phyloP scores from a whole-genome alignment of 164 flowering plant genomes.

The Vitis riparia region DNA sequence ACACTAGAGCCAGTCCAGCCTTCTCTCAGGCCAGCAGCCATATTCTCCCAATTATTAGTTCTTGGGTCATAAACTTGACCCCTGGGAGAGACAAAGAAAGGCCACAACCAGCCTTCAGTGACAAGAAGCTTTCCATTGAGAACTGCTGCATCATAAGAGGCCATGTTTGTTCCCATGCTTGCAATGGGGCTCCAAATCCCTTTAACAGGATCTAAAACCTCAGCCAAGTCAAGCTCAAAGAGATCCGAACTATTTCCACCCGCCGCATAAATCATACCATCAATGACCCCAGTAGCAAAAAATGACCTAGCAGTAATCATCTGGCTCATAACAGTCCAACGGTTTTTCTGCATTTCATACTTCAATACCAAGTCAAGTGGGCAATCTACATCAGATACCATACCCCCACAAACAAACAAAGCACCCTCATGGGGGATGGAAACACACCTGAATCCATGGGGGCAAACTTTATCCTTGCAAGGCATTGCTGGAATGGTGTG shows the following conservation, averaged over 20 bases:
- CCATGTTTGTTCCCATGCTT: constrained; percentile 53
- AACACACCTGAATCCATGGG: constrained; percentile 51
- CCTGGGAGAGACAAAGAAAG: constrained; percentile 58
- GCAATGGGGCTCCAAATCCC: constrained; percentile 54
- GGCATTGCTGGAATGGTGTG: constrained; percentile 72
- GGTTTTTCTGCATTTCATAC: constrained; percentile 53
- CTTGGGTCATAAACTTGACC: constrained; percentile 66
- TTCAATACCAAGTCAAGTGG: constrained; percentile 58
- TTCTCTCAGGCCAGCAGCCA: constrained; percentile 60
- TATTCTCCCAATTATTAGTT: constrained; percentile 53
- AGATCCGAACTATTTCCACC: constrained; percentile 61
- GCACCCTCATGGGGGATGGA: constrained; percentile 44
- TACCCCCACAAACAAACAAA: constrained; percentile 60
- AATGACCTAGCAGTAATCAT: constrained; percentile 63
- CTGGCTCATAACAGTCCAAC: constrained; percentile 64
- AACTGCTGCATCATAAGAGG: constrained; percentile 63
- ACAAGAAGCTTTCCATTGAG: constrained; percentile 59
- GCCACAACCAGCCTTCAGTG: constrained; percentile 82
- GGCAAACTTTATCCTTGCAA: constrained; percentile 53
- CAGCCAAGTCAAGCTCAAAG: constrained; percentile 57
- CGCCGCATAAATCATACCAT: constrained; percentile 61
- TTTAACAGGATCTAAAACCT: constrained; percentile 44
- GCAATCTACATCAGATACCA: constrained; percentile 50
- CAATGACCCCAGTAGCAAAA: constrained; percentile 58
- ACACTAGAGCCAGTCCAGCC: constrained; percentile 78